Base-by-base conservation (phyloP, 2,329 filamentous ascomycete species). In the Podosphaera aphanis region DNA sequence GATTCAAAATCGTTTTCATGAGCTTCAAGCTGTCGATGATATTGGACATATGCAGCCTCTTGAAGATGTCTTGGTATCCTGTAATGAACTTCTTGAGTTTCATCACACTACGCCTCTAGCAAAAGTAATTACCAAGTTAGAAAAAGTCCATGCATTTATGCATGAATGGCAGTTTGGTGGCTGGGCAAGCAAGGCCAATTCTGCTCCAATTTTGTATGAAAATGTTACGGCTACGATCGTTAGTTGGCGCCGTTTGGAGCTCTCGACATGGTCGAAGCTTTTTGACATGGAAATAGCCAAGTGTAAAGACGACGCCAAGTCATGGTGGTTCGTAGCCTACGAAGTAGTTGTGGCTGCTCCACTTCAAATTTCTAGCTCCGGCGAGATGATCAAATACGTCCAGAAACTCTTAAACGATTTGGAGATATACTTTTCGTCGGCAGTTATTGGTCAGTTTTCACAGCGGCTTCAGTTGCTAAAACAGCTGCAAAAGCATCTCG, bases 301-400 rank as follows among this genome's bases (percentile, higher is more conserved):
- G 55, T 85, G 78, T 54, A 67, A 77, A 19, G 72, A 83, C 43
- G 79, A 84, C 56, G 85, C 88, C 2, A 78, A 77, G 54, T 79
- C 80, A 15, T 98, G 90, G 90, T 98, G 86, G 79, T 98, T 94
- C 55, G 71, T 95, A 49, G 85, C 88, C 1, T 98, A 94, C 56
- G 84, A 95, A 61, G 83, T 79, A 3, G 74, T 93, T 37, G 71
- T 98, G 53, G 79, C 77, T 51, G 79, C 77, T 2, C 80, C 86
- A 0, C 66, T 83, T 46, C 70, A 73, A 18, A 69, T 88, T 49
- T 65, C 71, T 0, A 68, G 74, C 47, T 67, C 70, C 20, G 68
- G 66, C 1, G 62, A 71, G 19, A 71, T 77, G 41, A 62, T 92
- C 47, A 64, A 66, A 31, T 83, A 93, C 58, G 69, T 74, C 0